Evolutionary conservation across 768 basidiomycete species (phyloP), one percentile per base, ranked within the genome.

Genomic region (Strobilomyces dryophilus): DNA sequence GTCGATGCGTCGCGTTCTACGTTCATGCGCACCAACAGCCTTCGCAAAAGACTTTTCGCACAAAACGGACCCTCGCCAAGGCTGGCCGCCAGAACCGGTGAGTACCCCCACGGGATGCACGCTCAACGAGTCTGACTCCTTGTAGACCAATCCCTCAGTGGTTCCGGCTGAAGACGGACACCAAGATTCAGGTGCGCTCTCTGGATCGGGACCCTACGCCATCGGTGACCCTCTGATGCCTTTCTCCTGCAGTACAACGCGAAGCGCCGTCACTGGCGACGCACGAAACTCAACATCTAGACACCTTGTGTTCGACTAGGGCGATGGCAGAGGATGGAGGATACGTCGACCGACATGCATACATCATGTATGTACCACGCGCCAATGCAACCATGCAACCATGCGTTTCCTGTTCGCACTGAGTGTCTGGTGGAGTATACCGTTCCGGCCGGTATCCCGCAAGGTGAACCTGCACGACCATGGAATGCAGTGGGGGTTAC

Each of bases 271-370:
- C 95, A 99, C 81, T 99, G 95, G 95, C 83, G 95, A 71, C 88
- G 95, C 74, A 98, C 95, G 59, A 98, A 98, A 82, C 84, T 98
- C 78, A 95, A 95, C 82, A 87, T 97, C 74, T 95, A 85, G 79
- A 54, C 58, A 9, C 39, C 27, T 46, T 44, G 39, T 17, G n/a
- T 42, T 36, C 26, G 43, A 37, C 50, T 51, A 45, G 40, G 54
- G 51, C 39, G 39, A 40, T 15, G 8, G 42, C 46, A 5, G 24
- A 41, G 46, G 55, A 49, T 39, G 54, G 61, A 61, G 61, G 58
- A 58, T 53, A 34, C 45, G 55, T 54, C 57, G 56, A 55, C 46
- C 47, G 52, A 52, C 50, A 32, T 55, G 31, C 50, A 31, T 53
- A 27, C 59, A 56, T 46, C 56, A 56, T 71, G 69, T 69, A 69